A percentile compares a stretch with the other conserved stretches of the same genome.
phyloP scores from a whole-genome alignment of 2,329 filamentous ascomycete species.

The Capronia coronata region DNA sequence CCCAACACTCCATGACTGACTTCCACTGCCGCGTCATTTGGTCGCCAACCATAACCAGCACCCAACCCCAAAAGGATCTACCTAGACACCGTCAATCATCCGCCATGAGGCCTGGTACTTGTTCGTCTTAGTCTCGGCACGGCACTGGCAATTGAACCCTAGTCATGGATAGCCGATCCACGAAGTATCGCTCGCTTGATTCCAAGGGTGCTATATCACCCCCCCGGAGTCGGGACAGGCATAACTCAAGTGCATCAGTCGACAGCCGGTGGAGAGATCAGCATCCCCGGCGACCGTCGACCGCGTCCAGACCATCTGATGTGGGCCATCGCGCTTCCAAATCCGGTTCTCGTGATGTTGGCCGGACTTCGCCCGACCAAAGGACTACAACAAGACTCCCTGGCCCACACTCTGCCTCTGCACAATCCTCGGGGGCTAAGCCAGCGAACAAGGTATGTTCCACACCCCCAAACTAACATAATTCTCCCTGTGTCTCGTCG shows the following conservation, averaged over 20 bases:
- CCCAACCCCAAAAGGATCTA: conserved; percentile 4
- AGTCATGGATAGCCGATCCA: conserved; percentile 27
- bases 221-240: conserved; percentile 23
- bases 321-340: conserved; percentile 18
- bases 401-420: conserved; percentile 6
- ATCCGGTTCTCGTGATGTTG: conserved; percentile 18
- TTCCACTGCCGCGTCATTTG: conserved; percentile 5
- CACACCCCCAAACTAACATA: background rate
- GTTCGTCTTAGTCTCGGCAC: background rate
- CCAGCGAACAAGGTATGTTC: conserved; percentile 16
- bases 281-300: conserved; percentile 19
- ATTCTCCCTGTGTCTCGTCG: background rate
- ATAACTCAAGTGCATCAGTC: conserved; percentile 25
- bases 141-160: background rate
- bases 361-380: conserved; percentile 10
- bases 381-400: conserved; percentile 6
- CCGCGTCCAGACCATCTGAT: conserved; percentile 18
- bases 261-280: conserved; percentile 21
- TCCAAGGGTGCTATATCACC: conserved; percentile 17
- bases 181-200: conserved; percentile 27
- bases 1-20: conserved; percentile 19
- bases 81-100: conserved; percentile 6
- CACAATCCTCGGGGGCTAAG: conserved; percentile 11
- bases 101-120: conserved; percentile 10
- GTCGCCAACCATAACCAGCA: background rate